Base-by-base conservation (phyloP, 768 basidiomycete genomes). In the Boletus sp. region DNA sequence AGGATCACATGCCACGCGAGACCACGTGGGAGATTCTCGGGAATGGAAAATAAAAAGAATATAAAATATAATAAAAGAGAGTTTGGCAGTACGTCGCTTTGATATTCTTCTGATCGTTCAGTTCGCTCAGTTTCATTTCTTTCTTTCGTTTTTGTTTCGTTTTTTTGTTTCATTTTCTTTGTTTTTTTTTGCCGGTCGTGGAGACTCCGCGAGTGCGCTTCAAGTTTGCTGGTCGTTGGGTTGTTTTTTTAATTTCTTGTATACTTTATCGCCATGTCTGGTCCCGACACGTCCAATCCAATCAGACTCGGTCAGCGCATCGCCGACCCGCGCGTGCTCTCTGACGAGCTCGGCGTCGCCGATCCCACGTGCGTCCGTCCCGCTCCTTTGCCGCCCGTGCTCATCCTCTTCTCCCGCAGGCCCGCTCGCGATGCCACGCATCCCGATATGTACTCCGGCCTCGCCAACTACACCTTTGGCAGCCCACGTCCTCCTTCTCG, bases 391-490 rank as follows among this genome's bases (percentile, higher is more conserved):
- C 40, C 48, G 1, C 42, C 18, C 32, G 6, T 20, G 20, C 45
- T 14, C 9, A 55, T 54, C 59, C 52, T 47, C 20, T 37, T 45
- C 4, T 35, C 15, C 47, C 36, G 18, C 29, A 54, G 53, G n/a
- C 42, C 14, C 17, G 30, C 42, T 47, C 32, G 24, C 29, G 37
- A 32, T 44, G 5, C 52, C n/a, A 32, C 47, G 3, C 53, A 54
- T 11, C 47, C 54, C 20, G 44, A 52, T 44, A 72, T 78, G 36
- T 77, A 81, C 63, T 73, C 75, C 3, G 67, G 67, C 52, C 70
- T 80, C 24, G 72, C 76, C 20, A 72, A 60, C 45, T 80, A 73
- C 64, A 77, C 76, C 7, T 80, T 80, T 57, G 79, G 80, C 33
- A 70, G 66, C 12, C 67, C 71, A 15, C 64, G 56, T 7, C 47